Evolutionary conservation across 805 yeast species (phyloP), one percentile per base, ranked within the genome.

Genomic region (Hanseniaspora mollemarum): DNA sequence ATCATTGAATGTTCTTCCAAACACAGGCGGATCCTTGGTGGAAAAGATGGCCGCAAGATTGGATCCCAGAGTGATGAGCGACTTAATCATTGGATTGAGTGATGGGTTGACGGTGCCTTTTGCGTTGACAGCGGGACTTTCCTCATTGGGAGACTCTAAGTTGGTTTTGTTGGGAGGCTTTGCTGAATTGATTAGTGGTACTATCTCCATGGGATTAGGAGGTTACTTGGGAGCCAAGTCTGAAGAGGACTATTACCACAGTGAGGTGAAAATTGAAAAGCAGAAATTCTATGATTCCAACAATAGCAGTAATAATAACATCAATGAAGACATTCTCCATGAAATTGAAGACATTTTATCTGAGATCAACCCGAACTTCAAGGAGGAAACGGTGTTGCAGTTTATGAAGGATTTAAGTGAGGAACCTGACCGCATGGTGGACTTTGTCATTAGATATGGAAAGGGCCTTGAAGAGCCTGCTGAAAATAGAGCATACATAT

Each of bases 61-160:
- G 48, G 92, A 83, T 62, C 98, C 98, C 9, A 78, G 98, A 64
- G 88, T 88, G 24, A 85, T 90, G 82, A 81, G 92, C 42, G 97
- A 90, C 65, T 74, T 85, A 51, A 87, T 90, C 57, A 90, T 90
- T 61, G 98, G 98, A 4, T 75, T 90, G 46, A 81, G 92, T 32
- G 98, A 90, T 64, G 98, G 98, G 4, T 74, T 90, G 57, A 90
- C 97, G 0, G 98, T 90, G 37, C 98, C 98, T n/a, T 90, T 90
- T 72, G 98, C 98, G 1, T 74, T 92, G 58, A 92, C 97, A 1
- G 97, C 98, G 0, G 98, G 97, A 44, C 74, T 90, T 51, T 83
- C 95, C 1, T 81, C 94, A 1, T 74, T 90, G 49, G 98, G 98
- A 49, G 84, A 86, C 64, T 71, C 95, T 16, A 83, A 77, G 64